Evolutionary conservation across 768 basidiomycete species (phyloP).

Genomic region (Pleurotus citrinopileatus): DNA sequence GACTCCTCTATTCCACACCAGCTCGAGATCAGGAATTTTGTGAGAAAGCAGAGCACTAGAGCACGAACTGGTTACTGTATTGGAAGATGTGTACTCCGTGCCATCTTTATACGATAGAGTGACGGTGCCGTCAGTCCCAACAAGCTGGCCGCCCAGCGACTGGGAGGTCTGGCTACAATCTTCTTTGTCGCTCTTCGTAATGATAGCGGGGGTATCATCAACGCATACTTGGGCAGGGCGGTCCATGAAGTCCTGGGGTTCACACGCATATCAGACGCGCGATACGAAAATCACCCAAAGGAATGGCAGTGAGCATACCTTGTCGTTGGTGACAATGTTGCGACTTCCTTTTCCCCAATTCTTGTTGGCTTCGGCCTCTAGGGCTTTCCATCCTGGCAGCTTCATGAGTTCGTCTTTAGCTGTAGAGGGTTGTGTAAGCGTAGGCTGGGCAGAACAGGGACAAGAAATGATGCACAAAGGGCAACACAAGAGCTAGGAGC

Average conservation of each 20-base stretch:
- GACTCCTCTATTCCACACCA: background rate
- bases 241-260: background rate
- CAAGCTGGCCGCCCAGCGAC: background rate
- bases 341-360: slow-evolving; percentile 5
- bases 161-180: background rate
- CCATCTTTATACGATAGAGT: background rate
- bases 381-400: slow-evolving; percentile 7
- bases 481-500: background rate
- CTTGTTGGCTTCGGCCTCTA: background rate
- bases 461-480: background rate
- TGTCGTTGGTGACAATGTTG: slow-evolving; percentile 11
- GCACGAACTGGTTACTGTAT: background rate
- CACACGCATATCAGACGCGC: background rate
- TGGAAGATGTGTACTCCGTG: background rate
- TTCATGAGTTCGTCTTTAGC: background rate
- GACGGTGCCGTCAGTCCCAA: background rate
- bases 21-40: background rate
- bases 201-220: background rate
- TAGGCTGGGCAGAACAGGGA: background rate
- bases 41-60: no score
- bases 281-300: background rate
- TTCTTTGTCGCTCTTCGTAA: background rate
- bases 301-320: background rate
- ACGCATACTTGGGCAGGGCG: slow-evolving; percentile 2
- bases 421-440: background rate